Evolutionary conservation across 1,284 basidiomycete species (phyloP).

Genomic region (Erythrobasidium hasegawianum): DNA sequence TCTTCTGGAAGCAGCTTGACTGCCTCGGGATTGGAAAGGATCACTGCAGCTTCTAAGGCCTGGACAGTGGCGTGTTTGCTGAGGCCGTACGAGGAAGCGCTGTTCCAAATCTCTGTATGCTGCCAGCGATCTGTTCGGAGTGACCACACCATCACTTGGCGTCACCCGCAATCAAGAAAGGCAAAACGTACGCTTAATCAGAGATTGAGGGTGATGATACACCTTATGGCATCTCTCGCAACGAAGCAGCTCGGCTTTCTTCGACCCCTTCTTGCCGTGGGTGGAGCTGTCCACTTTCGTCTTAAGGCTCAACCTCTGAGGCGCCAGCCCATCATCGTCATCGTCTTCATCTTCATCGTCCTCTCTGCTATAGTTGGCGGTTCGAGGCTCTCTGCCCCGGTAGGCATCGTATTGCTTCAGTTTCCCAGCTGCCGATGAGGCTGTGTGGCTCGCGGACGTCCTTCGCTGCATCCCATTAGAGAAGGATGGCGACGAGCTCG

Average conservation of each 20-base stretch:
- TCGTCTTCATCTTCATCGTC: no score
- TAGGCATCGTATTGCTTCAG: no score
- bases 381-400: no score
- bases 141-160: background rate
- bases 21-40: constrained; percentile 61
- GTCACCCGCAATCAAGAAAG: background rate
- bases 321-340: no score
- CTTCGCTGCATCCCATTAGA: background rate
- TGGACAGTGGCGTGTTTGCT: constrained; percentile 99
- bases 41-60: constrained; percentile 92
- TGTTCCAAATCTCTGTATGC: constrained; percentile 71
- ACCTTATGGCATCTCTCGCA: constrained; percentile 35
- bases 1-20: constrained; percentile 84
- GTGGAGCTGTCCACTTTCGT: no score
- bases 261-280: background rate
- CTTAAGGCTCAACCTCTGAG: no score
- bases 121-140: constrained; percentile 26
- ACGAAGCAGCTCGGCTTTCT: constrained; percentile 16
- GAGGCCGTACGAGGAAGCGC: constrained; percentile 86
- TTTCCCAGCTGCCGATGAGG: background rate
- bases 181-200: constrained; percentile 18
- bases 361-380: no score
- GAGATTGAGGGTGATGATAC: constrained; percentile 30
- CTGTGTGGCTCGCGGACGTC: background rate
- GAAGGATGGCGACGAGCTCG: background rate